Evolutionary conservation across 2,329 filamentous ascomycete genomes (phyloP).

Genomic region (Claviceps digitariae): DNA sequence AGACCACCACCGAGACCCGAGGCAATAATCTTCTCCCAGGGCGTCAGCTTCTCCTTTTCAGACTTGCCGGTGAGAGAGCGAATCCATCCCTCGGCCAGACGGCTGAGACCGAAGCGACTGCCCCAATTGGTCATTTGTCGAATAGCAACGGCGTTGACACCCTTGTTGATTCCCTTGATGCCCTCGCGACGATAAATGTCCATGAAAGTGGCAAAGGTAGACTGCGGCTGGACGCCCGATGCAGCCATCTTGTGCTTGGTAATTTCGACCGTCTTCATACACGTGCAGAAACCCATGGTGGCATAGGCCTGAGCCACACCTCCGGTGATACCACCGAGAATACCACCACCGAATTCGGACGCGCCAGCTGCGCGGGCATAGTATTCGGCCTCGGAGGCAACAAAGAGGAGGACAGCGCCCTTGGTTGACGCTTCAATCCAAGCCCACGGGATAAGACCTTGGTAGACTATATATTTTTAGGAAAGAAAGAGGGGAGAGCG

Average conservation of each 20-base stretch:
- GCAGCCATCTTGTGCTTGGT: slow-evolving; percentile 94
- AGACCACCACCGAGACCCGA: slow-evolving; percentile 83
- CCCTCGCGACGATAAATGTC: slow-evolving; percentile 92
- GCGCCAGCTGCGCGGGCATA: slow-evolving; percentile 75
- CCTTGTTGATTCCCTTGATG: slow-evolving; percentile 91
- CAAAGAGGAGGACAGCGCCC: slow-evolving; percentile 96
- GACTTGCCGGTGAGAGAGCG: slow-evolving; percentile 66
- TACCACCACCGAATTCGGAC: slow-evolving; percentile 76
- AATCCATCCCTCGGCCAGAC: slow-evolving; percentile 83
- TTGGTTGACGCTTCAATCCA: slow-evolving; percentile 99
- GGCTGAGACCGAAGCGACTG: slow-evolving; percentile 83
- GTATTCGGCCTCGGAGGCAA: slow-evolving; percentile 96
- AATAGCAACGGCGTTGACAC: slow-evolving; percentile 96
- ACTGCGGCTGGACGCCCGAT: slow-evolving; percentile 67
- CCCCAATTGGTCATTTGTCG: slow-evolving; percentile 99
- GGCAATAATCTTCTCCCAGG: slow-evolving; percentile 78
- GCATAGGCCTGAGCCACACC: slow-evolving; percentile 97
- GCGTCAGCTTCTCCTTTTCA: slow-evolving; percentile 61
- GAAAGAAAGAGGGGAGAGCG: neutral
- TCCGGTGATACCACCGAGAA: slow-evolving; percentile 80
- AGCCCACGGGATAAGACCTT: slow-evolving; percentile 98
- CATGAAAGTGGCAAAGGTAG: slow-evolving; percentile 92
- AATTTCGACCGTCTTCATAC: slow-evolving; percentile 99
- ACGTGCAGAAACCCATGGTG: slow-evolving; percentile 99
- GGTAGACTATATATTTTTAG: slow-evolving; percentile 76